These are phyloP conservation scores for Holtermanniella nyarrowii DNA, from an alignment of 768 basidiomycete species.

Conservation along the genomic window DNA sequence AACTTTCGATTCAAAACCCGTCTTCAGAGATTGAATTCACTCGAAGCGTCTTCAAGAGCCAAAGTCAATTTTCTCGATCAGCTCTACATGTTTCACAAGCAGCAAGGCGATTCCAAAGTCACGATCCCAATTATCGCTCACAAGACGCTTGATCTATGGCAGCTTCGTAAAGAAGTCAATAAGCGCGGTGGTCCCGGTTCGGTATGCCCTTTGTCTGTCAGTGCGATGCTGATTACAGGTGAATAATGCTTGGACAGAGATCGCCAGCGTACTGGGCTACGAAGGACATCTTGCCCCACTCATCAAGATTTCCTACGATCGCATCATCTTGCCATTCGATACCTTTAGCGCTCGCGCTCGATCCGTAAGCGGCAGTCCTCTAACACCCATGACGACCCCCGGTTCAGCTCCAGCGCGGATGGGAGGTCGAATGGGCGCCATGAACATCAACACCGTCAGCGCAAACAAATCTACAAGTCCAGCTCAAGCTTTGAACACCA, in stretches of 20 bases:
- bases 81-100: slow-evolving; percentile 89
- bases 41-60: slow-evolving; percentile 92
- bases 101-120: slow-evolving; percentile 81
- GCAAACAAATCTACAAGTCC: too few species aligned
- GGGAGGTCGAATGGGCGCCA: too few species aligned
- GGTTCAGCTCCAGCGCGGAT: not conserved
- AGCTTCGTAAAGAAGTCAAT: slow-evolving; percentile 81
- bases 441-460: too few species aligned
- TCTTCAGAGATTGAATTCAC: slow-evolving; percentile 84
- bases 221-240: too few species aligned
- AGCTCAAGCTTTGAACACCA: too few species aligned
- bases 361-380: slow-evolving; percentile 20
- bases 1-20: slow-evolving; percentile 92
- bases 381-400: slow-evolving; percentile 12
- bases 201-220: too few species aligned
- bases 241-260: slow-evolving; percentile 71
- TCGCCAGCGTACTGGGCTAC: slow-evolving; percentile 75
- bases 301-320: slow-evolving; percentile 77
- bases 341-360: slow-evolving; percentile 63
- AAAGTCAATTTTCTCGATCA: slow-evolving; percentile 96
- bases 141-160: slow-evolving; percentile 86
- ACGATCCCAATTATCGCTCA: slow-evolving; percentile 90
- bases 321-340: slow-evolving; percentile 93
- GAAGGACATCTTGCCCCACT: slow-evolving; percentile 70
- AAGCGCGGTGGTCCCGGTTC: slow-evolving; percentile 83